phyloP scores from a whole-genome alignment of 306 rosid species.

The Ceratonia siliqua region DNA sequence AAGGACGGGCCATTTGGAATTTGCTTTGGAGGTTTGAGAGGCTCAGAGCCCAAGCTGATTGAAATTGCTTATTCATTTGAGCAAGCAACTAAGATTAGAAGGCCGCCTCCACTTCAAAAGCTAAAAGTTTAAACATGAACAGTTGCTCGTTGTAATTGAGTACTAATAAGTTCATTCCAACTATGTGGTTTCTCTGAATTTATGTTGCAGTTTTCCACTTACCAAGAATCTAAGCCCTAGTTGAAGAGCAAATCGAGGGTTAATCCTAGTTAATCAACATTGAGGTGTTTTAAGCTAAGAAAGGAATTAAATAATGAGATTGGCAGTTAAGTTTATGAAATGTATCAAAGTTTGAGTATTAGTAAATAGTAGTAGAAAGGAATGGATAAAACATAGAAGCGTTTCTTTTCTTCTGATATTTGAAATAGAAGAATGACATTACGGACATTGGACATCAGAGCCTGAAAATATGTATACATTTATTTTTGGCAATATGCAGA shows the following conservation, averaged over 20 bases:
- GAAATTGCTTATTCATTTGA: constrained; percentile 67
- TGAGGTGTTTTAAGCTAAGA: neutral
- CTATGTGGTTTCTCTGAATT: neutral
- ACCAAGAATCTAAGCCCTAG: neutral
- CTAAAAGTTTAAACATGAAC: neutral
- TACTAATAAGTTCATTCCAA: neutral
- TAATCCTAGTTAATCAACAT: neutral
- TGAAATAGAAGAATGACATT: neutral
- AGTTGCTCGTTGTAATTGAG: neutral
- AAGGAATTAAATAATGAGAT: neutral
- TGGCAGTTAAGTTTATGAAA: neutral
- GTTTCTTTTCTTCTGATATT: neutral
- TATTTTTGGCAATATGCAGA: neutral
- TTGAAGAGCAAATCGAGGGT: neutral
- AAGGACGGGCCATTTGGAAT: constrained; percentile 57
- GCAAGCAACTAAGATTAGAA: constrained; percentile 65
- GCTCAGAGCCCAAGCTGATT: constrained; percentile 63
- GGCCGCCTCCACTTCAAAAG: constrained; percentile 54
- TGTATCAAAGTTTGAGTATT: neutral
- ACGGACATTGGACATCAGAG: neutral
- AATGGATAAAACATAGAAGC: neutral
- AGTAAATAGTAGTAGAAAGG: neutral
- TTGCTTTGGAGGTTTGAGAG: constrained; percentile 67
- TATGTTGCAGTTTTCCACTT: neutral
- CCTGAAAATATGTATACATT: neutral